phyloP scores from a whole-genome alignment of 306 rosid species.

The Clitoria ternatea region DNA sequence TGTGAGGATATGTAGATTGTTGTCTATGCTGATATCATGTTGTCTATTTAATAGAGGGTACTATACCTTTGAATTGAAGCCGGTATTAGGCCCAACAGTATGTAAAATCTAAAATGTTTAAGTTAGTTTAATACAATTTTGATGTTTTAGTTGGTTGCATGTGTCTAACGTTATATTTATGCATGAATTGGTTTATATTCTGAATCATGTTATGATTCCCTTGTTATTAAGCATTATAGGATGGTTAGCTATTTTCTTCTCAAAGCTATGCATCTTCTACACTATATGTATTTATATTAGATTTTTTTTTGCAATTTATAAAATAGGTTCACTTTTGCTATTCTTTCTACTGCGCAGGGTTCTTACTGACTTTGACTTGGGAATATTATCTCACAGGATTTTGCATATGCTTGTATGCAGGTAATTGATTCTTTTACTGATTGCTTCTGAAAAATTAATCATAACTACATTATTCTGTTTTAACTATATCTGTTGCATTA shows the following conservation, averaged over 20 bases:
- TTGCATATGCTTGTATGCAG: slow-evolving; percentile 73
- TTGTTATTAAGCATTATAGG: slow-evolving; percentile 61
- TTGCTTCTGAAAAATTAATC: slow-evolving; percentile 7
- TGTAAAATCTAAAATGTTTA: not conserved
- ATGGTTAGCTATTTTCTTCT: slow-evolving; percentile 69
- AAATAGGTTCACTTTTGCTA: not conserved
- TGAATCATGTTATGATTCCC: too few species aligned
- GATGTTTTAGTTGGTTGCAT: not conserved
- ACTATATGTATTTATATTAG: not conserved
- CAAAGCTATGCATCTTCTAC: slow-evolving; percentile 39
- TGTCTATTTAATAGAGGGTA: too few species aligned
- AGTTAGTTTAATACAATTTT: not conserved
- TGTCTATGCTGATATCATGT: too few species aligned
- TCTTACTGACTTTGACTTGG: slow-evolving; percentile 54
- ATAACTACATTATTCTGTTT: not conserved
- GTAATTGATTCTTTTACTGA: slow-evolving; percentile 29
- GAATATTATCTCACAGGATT: slow-evolving; percentile 70
- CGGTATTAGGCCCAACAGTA: too few species aligned
- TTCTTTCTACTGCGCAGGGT: slow-evolving; percentile 34
- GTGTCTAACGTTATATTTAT: not conserved
- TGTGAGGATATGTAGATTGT: too few species aligned
- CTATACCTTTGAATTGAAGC: too few species aligned
- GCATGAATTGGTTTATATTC: not conserved
- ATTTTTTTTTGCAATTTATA: not conserved
- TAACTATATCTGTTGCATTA: slow-evolving; percentile 13